phyloP scores from a whole-genome alignment of 441 rosid genomes.

The Bocquillonia castaneifolia region DNA sequence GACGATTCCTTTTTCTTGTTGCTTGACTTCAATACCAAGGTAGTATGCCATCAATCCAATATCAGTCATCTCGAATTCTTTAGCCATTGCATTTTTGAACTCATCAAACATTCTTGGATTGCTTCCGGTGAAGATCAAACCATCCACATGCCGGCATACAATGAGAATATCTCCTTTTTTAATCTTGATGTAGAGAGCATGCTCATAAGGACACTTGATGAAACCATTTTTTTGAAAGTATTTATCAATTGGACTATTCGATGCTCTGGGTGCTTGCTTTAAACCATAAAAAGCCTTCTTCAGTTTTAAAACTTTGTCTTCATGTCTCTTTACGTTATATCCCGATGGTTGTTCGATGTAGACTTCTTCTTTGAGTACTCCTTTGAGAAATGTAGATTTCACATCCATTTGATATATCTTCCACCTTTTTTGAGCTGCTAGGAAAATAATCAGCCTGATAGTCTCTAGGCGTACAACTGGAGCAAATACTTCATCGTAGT shows the following conservation, averaged over 20 bases:
- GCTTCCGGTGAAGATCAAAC: not conserved
- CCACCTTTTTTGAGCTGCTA: slow-evolving; percentile 1
- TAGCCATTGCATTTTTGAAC: not conserved
- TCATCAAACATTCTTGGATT: not conserved
- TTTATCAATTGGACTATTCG: not conserved
- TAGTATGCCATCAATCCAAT: not conserved
- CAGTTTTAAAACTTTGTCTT: not conserved
- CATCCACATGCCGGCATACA: slow-evolving; percentile 8
- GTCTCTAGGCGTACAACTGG: slow-evolving; percentile 10
- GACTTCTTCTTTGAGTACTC: not conserved
- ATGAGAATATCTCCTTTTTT: not conserved
- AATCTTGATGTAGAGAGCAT: not conserved
- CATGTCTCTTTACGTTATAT: not conserved
- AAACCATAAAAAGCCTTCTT: not conserved
- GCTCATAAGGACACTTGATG: not conserved
- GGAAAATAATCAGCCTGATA: not conserved
- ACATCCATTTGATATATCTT: slow-evolving; percentile 6
- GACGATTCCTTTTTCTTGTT: not conserved
- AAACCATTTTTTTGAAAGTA: slow-evolving; percentile 5
- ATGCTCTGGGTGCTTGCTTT: not conserved
- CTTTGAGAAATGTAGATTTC: not conserved
- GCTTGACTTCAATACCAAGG: not conserved
- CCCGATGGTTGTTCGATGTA: not conserved
- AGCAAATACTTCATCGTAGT: slow-evolving; percentile 1
- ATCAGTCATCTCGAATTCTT: not conserved